Percentiles rank a stretch among this genome's conserved stretches.
phyloP scores from a whole-genome alignment of 345 rosid genomes.

The Sisymbrium irio region DNA sequence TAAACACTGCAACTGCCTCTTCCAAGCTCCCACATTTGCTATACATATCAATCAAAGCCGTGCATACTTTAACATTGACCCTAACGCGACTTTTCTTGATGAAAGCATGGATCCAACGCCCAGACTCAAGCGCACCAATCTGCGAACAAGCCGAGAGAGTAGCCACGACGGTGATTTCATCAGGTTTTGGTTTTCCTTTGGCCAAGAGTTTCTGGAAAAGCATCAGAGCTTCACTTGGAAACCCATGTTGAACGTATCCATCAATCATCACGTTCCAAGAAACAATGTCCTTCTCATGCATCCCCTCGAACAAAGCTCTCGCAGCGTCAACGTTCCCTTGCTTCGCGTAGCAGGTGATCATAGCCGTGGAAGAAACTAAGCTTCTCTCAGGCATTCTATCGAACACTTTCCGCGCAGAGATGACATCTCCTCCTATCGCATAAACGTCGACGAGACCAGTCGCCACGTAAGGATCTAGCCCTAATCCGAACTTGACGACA shows the following conservation, averaged over 20 bases:
- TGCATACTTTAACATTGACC: conserved; percentile 56
- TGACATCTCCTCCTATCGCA: conserved; percentile 56
- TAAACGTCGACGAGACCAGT: conserved; percentile 68
- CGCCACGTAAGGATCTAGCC: conserved; percentile 57
- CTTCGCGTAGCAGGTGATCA: conserved; percentile 72
- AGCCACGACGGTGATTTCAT: conserved; percentile 55
- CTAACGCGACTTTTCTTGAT: conserved; percentile 39
- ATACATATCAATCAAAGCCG: conserved; percentile 75
- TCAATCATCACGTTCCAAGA: conserved; percentile 77
- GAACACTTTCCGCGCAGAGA: conserved; percentile 60
- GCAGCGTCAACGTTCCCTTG: conserved; percentile 57
- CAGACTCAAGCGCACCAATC: conserved; percentile 68
- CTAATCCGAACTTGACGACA: conserved; percentile 58
- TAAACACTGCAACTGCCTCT: conserved; percentile 56
- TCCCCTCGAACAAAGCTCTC: conserved; percentile 41
- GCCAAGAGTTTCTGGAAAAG: conserved; percentile 48
- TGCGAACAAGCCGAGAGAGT: conserved; percentile 74
- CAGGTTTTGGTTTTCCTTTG: conserved; percentile 41
- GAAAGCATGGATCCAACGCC: conserved; percentile 72
- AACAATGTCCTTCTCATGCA: conserved; percentile 50
- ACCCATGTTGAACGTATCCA: conserved; percentile 55
- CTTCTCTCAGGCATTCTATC: conserved; percentile 59
- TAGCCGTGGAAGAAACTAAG: conserved; percentile 62
- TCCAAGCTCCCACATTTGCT: conserved; percentile 77
- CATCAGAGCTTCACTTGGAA: conserved; percentile 40